Base-by-base conservation (phyloP, 2,329 filamentous ascomycete genomes). In the Pyrenophora teres region DNA sequence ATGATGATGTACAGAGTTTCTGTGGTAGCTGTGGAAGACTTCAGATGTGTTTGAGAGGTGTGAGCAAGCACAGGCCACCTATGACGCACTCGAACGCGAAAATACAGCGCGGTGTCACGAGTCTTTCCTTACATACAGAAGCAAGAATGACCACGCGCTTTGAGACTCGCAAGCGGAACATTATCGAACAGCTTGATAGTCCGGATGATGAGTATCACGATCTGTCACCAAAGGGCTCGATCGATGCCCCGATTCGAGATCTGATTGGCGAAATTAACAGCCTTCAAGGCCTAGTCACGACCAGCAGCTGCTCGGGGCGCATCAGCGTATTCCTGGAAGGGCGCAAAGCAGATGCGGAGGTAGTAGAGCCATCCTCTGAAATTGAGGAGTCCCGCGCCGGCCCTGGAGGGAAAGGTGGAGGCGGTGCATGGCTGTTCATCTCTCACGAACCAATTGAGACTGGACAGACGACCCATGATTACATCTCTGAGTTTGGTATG, bases 291-390 rank as follows among this genome's bases (percentile, higher is more conserved):
- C 83, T 92, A 35, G 91, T 95, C 30, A 97, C 93, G 1, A 97
- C 92, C 2, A 96, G 92, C 75, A 96, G 92, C 73, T 97, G 93
- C 71, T 89, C 91, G 2, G 93, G 93, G 0, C 81, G 93, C 45
- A 83, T 95, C 40, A 92, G 89, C 59, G 89, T 97, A 3, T 97
- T 95, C 67, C 78, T 95, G 0, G 93, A 97, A 76, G 92, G 92
- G 0, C 78, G 77, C 38, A 88, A 84, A 64, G 76, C 73, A 62
- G 53, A 60, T 3, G 40, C 15, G 3, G 40, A 47, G 12, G 32
- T 8, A 31, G 23, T 38, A 35, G 54, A 57, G 13, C 9, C 19
- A 27, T 25, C 38, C 45, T 54, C 52, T 36, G 59, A 57, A 30
- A 53, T 54, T 4, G 56, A 65, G 38, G 57, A 54, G 40, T 66